Conservation (phyloP, 75 land plant genomes). For the Pinus taeda region DNA sequence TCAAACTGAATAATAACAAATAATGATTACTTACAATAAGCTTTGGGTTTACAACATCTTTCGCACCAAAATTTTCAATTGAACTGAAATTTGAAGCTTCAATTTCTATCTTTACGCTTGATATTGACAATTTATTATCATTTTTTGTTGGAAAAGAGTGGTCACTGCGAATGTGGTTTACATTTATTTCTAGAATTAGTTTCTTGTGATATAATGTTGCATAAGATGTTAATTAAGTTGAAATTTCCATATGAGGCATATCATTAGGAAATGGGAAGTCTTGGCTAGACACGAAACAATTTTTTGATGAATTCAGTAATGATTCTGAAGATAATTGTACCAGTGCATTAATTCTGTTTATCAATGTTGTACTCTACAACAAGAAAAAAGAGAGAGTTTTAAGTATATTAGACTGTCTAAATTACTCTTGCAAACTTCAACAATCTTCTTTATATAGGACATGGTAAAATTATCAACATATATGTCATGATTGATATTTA, state of each 20-base stretch:
- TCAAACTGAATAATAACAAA: neutral
- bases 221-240: neutral
- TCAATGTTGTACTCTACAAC: neutral
- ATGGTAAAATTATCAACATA: neutral
- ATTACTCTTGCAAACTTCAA: neutral
- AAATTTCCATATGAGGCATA: neutral
- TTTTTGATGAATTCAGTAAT: neutral
- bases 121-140: neutral
- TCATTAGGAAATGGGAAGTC: neutral
- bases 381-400: neutral
- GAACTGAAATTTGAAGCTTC: neutral
- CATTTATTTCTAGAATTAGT: neutral
- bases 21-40: neutral
- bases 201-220: neutral
- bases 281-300: neutral
- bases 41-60: constrained; percentile 1
- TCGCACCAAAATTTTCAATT: neutral
- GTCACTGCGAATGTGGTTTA: neutral
- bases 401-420: neutral
- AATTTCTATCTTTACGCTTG: neutral
- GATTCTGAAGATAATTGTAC: constrained; percentile 5
- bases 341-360: neutral
- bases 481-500: neutral
- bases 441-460: neutral
- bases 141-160: neutral